Evolutionary conservation across 441 rosid genomes (phyloP), one percentile per base, ranked within the genome.

Genomic region (Arabidopsis lyrata): DNA sequence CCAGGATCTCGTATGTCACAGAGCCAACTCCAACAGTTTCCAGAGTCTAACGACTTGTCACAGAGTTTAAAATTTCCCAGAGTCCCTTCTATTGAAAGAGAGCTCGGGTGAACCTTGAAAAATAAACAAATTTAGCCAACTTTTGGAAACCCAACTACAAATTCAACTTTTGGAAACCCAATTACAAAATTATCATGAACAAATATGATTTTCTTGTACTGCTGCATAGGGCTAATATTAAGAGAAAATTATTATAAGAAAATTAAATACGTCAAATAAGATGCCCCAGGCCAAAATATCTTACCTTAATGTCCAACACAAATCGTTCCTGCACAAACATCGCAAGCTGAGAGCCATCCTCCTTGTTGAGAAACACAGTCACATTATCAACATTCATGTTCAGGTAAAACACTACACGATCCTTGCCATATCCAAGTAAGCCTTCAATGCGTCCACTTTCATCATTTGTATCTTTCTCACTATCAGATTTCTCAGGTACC

Each of bases 1-100:
- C 94, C 99, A 63, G 97, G 98, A 83, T 92, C 91, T 62, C 99
- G 99, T 80, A 96, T 87, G 84, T 96, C 99, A 82, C 99, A 96
- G 75, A 96, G 93, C 99, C 99, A 96, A 74, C 91, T 83, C 96
- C 97, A 94, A 70, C 83, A 84, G 73, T 90, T 83, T 76, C 88
- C 90, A 35, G 80, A 70, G 74, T 88, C 98, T 63, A 92, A 87
- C 32, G 99, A 94, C 97, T 83, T 87, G 81, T 96, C 99, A 77
- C 92, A 78, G 45, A 96, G 98, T 83, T 90, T 92, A 83, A 96
- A 92, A 86, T 96, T 96, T 77, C 99, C 99, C 63, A 96, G 78
- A 57, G 91, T 89, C 75, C 99, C 96, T 84, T 94, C 99, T 68
- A 96, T 77, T 62, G 99, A 90, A 68, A 92, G 82, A 70, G 99